phyloP scores from a whole-genome alignment of 257 asterid genomes.

The Misopates orontium region DNA sequence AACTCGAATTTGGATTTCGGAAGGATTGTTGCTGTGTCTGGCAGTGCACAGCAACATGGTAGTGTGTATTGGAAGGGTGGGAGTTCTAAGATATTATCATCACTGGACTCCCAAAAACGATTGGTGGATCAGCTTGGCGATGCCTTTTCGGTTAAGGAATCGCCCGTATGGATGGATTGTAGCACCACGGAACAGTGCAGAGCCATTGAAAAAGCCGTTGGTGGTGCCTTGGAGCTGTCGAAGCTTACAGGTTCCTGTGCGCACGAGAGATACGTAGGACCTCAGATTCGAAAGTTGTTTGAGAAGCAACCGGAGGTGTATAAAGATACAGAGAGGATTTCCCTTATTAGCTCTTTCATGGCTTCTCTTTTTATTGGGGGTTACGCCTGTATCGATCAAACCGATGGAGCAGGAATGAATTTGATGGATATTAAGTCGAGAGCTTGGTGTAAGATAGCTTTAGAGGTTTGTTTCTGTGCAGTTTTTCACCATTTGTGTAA shows the following conservation, averaged over 20 bases:
- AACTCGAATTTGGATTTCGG: constrained; percentile 47
- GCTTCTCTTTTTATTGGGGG: constrained; percentile 58
- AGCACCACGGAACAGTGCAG: constrained; percentile 58
- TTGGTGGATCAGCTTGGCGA: constrained; percentile 45
- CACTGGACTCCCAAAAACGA: constrained; percentile 42
- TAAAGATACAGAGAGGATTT: constrained; percentile 51
- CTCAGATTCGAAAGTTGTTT: constrained; percentile 58
- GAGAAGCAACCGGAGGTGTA: constrained; percentile 55
- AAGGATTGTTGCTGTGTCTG: constrained; percentile 51
- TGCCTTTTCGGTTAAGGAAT: constrained; percentile 51
- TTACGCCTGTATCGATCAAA: constrained; percentile 61
- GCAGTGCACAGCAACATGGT: constrained; percentile 73
- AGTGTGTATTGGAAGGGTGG: constrained; percentile 66
- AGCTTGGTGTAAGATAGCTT: constrained; percentile 49
- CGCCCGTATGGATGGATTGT: constrained; percentile 69
- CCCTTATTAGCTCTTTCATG: constrained; percentile 65
- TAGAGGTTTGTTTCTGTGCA: constrained; percentile 42
- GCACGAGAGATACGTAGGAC: constrained; percentile 58
- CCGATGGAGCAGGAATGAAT: constrained; percentile 78
- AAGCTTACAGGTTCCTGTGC: constrained; percentile 65
- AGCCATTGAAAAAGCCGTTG: constrained; percentile 56
- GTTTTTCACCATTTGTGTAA: neutral
- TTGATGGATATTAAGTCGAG: constrained; percentile 58
- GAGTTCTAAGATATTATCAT: constrained; percentile 36
- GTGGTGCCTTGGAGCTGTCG: constrained; percentile 59